These are phyloP conservation scores for Nigrospora sphaerica DNA, from an alignment of 2,329 filamentous ascomycete species.

Conservation along the genomic window DNA sequence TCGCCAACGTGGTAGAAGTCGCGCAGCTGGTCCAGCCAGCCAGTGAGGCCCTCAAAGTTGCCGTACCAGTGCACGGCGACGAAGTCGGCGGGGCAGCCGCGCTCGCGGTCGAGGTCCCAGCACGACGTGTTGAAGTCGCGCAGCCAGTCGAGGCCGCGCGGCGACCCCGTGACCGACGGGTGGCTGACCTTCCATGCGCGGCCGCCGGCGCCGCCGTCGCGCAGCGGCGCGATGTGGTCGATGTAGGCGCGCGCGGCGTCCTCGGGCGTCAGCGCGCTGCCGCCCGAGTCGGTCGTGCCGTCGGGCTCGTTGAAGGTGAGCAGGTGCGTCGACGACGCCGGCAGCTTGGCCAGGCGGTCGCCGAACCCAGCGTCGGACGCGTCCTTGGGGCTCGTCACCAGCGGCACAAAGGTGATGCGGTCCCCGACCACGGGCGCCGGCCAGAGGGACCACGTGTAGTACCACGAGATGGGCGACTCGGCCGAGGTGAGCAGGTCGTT, in stretches of 20 bases:
- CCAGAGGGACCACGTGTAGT: slow-evolving; percentile 33
- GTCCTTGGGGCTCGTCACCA: slow-evolving; percentile 29
- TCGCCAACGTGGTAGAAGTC: slow-evolving; percentile 25
- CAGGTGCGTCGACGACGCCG: slow-evolving; percentile 27
- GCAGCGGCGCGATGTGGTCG: slow-evolving; percentile 26
- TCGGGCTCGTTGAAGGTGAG: slow-evolving; percentile 36
- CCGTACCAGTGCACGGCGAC: slow-evolving; percentile 35
- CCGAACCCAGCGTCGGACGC: slow-evolving; percentile 17
- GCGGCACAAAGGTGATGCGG: slow-evolving; percentile 27
- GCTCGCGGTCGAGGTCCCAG: slow-evolving; percentile 25
- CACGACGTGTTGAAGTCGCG: slow-evolving; percentile 31
- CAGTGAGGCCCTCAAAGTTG: slow-evolving; percentile 23
- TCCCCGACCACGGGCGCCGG: slow-evolving; percentile 12
- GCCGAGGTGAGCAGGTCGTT: slow-evolving; percentile 25
- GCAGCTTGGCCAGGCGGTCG: slow-evolving; percentile 17
- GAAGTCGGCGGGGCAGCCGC: slow-evolving; percentile 32
- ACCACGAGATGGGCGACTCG: slow-evolving; percentile 31
- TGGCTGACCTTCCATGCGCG: slow-evolving; percentile 31
- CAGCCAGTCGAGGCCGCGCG: slow-evolving; percentile 29
- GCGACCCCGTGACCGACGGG: slow-evolving; percentile 32
- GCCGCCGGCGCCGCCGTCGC: slow-evolving; percentile 7
- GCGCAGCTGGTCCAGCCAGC: slow-evolving; percentile 26
- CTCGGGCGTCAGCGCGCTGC: slow-evolving; percentile 27
- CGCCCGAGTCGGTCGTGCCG: slow-evolving; percentile 28
- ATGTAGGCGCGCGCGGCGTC: slow-evolving; percentile 31